phyloP scores from a whole-genome alignment of 345 rosid species.

The Laguncularia racemosa region DNA sequence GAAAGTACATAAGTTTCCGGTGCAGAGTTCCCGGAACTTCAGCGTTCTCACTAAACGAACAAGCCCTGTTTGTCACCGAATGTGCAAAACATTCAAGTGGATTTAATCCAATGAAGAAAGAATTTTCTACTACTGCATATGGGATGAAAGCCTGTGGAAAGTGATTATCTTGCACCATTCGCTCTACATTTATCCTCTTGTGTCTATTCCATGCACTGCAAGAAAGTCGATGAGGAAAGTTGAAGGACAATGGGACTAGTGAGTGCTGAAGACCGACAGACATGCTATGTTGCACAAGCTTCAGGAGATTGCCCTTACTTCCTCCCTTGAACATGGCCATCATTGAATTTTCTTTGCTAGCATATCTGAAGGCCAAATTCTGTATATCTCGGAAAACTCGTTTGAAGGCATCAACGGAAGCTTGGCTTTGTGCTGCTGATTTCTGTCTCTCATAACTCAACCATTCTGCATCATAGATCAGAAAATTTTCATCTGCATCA shows the following conservation, averaged over 20 bases:
- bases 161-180: slow-evolving; percentile 19
- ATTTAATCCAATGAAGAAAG: slow-evolving; percentile 69
- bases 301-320: slow-evolving; percentile 84
- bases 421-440: slow-evolving; percentile 65
- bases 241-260: slow-evolving; percentile 66
- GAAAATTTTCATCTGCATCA: slow-evolving; percentile 26
- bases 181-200: slow-evolving; percentile 12
- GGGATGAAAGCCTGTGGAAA: slow-evolving; percentile 59
- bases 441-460: slow-evolving; percentile 64
- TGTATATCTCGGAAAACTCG: slow-evolving; percentile 70
- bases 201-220: slow-evolving; percentile 63
- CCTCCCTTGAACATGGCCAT: slow-evolving; percentile 81
- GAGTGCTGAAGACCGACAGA: slow-evolving; percentile 85
- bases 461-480: slow-evolving; percentile 28
- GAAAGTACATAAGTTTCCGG: slow-evolving; percentile 74
- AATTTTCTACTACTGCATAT: slow-evolving; percentile 59
- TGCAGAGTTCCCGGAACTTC: slow-evolving; percentile 90
- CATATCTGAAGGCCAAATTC: slow-evolving; percentile 56
- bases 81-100: slow-evolving; percentile 81
- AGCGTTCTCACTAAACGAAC: slow-evolving; percentile 89
- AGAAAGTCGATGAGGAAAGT: slow-evolving; percentile 64
- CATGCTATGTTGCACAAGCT: slow-evolving; percentile 83
- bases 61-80: slow-evolving; percentile 72
- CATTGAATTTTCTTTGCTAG: slow-evolving; percentile 51
- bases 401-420: slow-evolving; percentile 70